Conservation (phyloP, 2,329 filamentous ascomycete genomes). For the Claviceps capensis region DNA sequence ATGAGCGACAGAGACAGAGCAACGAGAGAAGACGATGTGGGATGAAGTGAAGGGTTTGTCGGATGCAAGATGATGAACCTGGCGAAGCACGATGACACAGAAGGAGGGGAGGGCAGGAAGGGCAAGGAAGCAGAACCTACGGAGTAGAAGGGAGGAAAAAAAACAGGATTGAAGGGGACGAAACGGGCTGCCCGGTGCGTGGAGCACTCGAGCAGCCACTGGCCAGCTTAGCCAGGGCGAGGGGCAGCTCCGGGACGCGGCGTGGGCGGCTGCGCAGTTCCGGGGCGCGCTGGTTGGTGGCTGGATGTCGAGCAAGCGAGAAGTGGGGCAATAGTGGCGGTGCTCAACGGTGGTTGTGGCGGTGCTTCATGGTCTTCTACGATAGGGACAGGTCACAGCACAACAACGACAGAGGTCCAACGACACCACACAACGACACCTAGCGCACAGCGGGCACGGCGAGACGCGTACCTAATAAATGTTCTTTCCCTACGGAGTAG, state of each 20-base stretch:
- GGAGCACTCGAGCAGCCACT: neutral
- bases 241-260: neutral
- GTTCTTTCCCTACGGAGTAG: too few species aligned
- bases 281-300: neutral
- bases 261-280: neutral
- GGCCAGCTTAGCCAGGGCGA: too few species aligned
- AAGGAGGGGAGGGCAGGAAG: neutral
- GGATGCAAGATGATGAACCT: neutral
- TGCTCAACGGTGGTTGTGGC: too few species aligned
- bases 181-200: neutral
- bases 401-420: too few species aligned
- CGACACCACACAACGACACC: too few species aligned
- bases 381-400: too few species aligned
- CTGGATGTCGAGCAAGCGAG: neutral
- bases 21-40: slow-evolving; percentile 1
- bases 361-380: too few species aligned
- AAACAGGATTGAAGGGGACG: neutral
- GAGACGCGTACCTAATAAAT: too few species aligned
- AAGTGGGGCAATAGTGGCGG: neutral
- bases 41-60: neutral
- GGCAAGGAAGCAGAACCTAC: neutral
- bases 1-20: slow-evolving; percentile 6
- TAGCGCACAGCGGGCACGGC: too few species aligned
- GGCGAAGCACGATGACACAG: neutral
- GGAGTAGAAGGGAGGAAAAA: neutral